Conservation (phyloP, 495 filamentous ascomycete species). For the Podospora fimiseda region DNA sequence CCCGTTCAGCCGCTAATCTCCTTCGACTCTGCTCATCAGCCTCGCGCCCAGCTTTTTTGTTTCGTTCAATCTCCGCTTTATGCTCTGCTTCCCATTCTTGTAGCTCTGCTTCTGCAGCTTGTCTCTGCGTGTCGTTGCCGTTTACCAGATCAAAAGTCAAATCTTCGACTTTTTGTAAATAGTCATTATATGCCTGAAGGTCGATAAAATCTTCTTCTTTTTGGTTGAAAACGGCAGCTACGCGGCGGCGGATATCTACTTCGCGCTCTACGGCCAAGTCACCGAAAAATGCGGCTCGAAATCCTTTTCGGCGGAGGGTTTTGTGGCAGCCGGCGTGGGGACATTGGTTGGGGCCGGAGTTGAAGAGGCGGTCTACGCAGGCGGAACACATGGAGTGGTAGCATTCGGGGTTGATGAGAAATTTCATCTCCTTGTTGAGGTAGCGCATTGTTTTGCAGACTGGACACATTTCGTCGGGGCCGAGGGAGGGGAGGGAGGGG, state of each 20-base stretch:
- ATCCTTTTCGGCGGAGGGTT: conserved; percentile 76
- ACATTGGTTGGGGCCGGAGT: conserved; percentile 79
- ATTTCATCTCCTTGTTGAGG: conserved; percentile 85
- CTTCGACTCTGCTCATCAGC: conserved; percentile 40
- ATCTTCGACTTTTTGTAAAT: conserved; percentile 87
- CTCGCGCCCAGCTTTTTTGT: conserved; percentile 56
- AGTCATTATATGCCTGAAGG: conserved; percentile 80
- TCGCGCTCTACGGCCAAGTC: conserved; percentile 89
- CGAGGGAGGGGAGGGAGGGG: conserved; percentile 16
- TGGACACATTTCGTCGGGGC: conserved; percentile 73
- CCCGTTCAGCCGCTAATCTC: conserved; percentile 35
- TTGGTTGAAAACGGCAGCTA: conserved; percentile 79
- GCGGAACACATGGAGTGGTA: conserved; percentile 98
- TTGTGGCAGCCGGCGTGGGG: conserved; percentile 80
- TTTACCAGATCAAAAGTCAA: conserved; percentile 81
- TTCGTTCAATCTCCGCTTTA: conserved; percentile 63
- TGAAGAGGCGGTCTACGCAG: conserved; percentile 93
- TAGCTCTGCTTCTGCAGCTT: conserved; percentile 58
- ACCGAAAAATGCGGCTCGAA: conserved; percentile 82
- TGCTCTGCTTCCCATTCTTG: conserved; percentile 62
- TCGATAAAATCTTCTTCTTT: conserved; percentile 84
- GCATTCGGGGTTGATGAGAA: conserved; percentile 95
- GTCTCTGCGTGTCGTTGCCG: conserved; percentile 59
- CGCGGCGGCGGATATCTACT: conserved; percentile 79
- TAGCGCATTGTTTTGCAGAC: conserved; percentile 95